Evolutionary conservation across 768 basidiomycete genomes (phyloP).

Genomic region (Sarcodon aspratus): DNA sequence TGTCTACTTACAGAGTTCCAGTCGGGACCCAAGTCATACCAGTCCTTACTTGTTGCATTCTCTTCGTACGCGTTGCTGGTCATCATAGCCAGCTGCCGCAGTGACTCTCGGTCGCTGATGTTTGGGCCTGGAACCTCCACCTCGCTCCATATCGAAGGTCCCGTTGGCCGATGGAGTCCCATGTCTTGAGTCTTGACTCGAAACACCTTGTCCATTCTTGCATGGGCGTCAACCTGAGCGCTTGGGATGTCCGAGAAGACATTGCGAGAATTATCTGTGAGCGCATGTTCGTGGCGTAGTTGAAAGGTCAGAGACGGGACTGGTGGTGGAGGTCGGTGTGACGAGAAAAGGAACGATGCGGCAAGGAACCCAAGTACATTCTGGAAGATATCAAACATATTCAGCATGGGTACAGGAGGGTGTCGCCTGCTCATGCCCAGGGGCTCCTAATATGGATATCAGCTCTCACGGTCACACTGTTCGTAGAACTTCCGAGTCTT

Average conservation of each 20-base stretch:
- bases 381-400: conserved; percentile 10
- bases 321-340: not conserved
- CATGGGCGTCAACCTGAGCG: too few relatives aligned
- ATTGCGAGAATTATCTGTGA: conserved; percentile 39
- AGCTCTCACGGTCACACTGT: too few relatives aligned
- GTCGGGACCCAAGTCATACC: conserved; percentile 63
- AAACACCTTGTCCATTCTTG: too few relatives aligned
- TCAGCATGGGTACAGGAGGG: too few relatives aligned
- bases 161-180: too few relatives aligned
- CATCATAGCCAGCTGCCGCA: conserved; percentile 88
- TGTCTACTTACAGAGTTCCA: conserved; percentile 46
- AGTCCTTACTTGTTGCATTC: conserved; percentile 42
- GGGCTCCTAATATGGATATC: too few relatives aligned
- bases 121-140: conserved; percentile 67
- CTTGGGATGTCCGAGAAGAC: conserved; percentile 43
- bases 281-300: conserved; percentile 54
- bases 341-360: conserved; percentile 8
- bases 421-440: too few relatives aligned
- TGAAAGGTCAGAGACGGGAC: conserved; percentile 33
- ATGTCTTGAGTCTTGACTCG: too few relatives aligned
- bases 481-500: too few relatives aligned
- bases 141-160: conserved; percentile 53
- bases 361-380: conserved; percentile 12
- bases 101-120: conserved; percentile 60
- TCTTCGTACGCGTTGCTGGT: conserved; percentile 79